Conservation (phyloP, 31 red algal species). For the Endocladia muricata region DNA sequence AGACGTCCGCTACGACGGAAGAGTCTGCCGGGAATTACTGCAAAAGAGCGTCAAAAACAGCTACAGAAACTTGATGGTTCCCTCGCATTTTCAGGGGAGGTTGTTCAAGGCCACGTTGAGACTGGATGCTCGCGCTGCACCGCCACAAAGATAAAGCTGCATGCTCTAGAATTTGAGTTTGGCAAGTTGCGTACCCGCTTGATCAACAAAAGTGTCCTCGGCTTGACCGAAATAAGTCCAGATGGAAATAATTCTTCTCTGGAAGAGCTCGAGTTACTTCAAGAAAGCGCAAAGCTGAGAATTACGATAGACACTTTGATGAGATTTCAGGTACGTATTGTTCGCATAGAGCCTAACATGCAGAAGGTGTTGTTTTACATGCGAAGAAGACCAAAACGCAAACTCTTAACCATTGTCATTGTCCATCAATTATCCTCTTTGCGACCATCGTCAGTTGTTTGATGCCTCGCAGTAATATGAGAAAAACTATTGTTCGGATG, state of each 20-base stretch:
- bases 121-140: conserved; percentile 12
- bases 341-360: not conserved
- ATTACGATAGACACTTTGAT: conserved; percentile 48
- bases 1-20: conserved; percentile 41
- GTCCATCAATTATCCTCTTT: too few species aligned
- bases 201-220: conserved; percentile 20
- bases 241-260: conserved; percentile 19
- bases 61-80: conserved; percentile 38
- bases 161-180: conserved; percentile 26
- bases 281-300: conserved; percentile 39
- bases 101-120: not conserved
- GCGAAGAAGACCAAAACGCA: too few species aligned
- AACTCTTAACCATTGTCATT: too few species aligned
- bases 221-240: not conserved
- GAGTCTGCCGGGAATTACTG: conserved; percentile 32
- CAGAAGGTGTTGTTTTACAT: too few species aligned
- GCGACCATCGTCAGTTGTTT: too few species aligned
- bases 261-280: conserved; percentile 18
- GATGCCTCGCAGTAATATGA: too few species aligned
- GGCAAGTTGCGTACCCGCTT: conserved; percentile 9
- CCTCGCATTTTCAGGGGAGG: conserved; percentile 5
- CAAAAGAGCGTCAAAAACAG: conserved; percentile 23
- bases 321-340: conserved; percentile 48
- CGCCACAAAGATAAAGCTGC: not conserved
- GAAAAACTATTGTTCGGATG: too few species aligned